Base-by-base conservation (phyloP, 257 asterid genomes). In the Penstemon newberryi region DNA sequence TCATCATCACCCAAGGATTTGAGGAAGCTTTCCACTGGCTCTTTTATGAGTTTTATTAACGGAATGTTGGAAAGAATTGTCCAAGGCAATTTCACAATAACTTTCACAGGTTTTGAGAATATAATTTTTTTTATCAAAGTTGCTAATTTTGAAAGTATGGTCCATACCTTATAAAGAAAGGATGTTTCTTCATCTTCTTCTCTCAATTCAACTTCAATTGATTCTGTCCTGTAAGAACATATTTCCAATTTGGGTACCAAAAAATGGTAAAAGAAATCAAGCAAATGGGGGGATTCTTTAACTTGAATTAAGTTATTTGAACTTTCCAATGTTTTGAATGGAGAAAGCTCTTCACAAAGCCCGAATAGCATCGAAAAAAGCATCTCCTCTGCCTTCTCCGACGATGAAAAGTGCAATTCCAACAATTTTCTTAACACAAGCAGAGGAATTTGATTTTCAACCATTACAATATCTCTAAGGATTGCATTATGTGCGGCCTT, bases 371-470 rank as follows among this genome's bases (percentile, higher is more conserved):
- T 69, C 7, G 66, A 2, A 38, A 61, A 12, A 45, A 78, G 42
- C 56, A 50, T 25, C 12, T 67, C 66, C 63, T 75, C 86, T 0
- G 73, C 77, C 49, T 51, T 36, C 38, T 75, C 81, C 2, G 53
- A 10, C 1, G 81, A 75, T 10, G 77, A 65, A 19, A 40, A 38
- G 13, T 78, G 78, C 11, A 69, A n/a, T 53, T 81, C 81, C 69
- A 79, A 4, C 66, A 79, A 45, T 67, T 70, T 70, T 3, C 84
- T 67, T 7, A 78, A 39, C 18, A 76, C n/a, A 12, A 81, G 72
- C 19, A 81, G 13, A 1, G 86, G 83, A 53, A 81, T 81, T 59
- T 81, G 86, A 66, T 81, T 81, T 70, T 81, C 86, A 2, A 81
- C 63, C 83, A 78, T 78, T 5, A 78, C 68, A 40, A 81, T 46